phyloP scores from a whole-genome alignment of 176 grass and related monocot species.

The Oryza nivara region DNA sequence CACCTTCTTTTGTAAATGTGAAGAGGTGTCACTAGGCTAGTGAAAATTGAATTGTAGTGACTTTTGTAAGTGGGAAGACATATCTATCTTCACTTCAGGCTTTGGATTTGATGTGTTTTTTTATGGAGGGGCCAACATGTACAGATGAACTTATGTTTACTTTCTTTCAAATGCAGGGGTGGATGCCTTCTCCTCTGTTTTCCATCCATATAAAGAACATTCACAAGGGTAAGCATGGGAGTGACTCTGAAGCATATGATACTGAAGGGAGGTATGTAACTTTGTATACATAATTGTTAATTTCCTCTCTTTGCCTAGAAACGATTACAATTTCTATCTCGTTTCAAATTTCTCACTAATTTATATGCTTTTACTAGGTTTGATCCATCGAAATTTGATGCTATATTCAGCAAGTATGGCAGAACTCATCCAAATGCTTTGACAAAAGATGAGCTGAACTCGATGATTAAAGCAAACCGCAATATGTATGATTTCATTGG shows the following conservation, averaged over 20 bases:
- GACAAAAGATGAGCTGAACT: conserved; percentile 41
- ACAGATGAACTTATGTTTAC: background rate
- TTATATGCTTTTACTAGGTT: conserved; percentile 38
- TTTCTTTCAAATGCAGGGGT: conserved; percentile 40
- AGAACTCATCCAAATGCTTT: conserved; percentile 53
- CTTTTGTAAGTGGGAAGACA: background rate
- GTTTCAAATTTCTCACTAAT: background rate
- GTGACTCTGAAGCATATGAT: conserved; percentile 69
- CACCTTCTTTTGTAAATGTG: background rate
- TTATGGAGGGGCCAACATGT: background rate
- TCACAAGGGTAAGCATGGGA: conserved; percentile 72
- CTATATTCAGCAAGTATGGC: conserved; percentile 73
- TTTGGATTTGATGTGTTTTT: background rate
- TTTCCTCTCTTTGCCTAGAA: background rate
- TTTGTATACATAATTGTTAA: background rate
- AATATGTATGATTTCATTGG: conserved; percentile 55
- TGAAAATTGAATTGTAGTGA: background rate
- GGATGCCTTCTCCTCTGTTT: conserved; percentile 60
- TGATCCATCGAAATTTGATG: conserved; percentile 71
- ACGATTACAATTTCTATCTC: background rate
- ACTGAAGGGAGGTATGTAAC: conserved; percentile 66
- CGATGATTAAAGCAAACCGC: conserved; percentile 62
- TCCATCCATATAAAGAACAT: conserved; percentile 69
- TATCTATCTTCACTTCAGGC: background rate
- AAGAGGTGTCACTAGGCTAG: background rate